phyloP scores from a whole-genome alignment of 23 red algal species.

The Cyanidioschyzon merolae region DNA sequence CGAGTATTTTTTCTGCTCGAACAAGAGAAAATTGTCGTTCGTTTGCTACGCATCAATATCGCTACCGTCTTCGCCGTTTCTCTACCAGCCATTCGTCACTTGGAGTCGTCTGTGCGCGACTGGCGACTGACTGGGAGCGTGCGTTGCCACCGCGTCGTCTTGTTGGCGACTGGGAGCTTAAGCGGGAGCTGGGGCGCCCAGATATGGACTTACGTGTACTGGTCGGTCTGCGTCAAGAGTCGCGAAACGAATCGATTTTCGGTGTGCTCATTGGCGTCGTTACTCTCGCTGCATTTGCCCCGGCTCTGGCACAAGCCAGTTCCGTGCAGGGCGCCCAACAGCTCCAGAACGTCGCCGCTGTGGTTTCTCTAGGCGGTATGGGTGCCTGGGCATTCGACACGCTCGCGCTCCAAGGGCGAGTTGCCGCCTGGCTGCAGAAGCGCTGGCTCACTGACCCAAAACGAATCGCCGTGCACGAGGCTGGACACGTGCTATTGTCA shows the following conservation, averaged over 20 bases:
- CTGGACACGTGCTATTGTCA: constrained; percentile 1
- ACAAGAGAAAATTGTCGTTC: too few species aligned
- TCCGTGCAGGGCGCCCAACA: not conserved
- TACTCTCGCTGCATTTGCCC: not conserved
- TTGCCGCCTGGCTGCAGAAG: not conserved
- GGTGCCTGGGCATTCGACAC: not conserved
- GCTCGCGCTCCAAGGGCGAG: not conserved
- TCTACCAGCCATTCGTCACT: too few species aligned
- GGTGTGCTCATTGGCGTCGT: not conserved
- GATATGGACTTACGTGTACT: not conserved
- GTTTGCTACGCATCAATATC: too few species aligned
- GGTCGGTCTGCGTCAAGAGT: not conserved
- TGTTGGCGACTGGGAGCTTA: constrained; percentile 1
- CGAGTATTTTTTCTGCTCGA: too few species aligned
- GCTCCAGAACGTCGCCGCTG: not conserved
- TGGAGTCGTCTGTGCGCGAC: not conserved
- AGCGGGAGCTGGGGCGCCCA: not conserved
- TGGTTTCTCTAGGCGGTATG: not conserved
- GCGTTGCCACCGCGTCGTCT: not conserved
- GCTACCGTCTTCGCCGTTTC: too few species aligned
- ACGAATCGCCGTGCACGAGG: not conserved
- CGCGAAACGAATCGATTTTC: not conserved
- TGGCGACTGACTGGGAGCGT: not conserved
- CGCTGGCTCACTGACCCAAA: not conserved
- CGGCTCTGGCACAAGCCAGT: not conserved